phyloP scores from a whole-genome alignment of 306 rosid genomes.

The Mucuna pruriens region DNA sequence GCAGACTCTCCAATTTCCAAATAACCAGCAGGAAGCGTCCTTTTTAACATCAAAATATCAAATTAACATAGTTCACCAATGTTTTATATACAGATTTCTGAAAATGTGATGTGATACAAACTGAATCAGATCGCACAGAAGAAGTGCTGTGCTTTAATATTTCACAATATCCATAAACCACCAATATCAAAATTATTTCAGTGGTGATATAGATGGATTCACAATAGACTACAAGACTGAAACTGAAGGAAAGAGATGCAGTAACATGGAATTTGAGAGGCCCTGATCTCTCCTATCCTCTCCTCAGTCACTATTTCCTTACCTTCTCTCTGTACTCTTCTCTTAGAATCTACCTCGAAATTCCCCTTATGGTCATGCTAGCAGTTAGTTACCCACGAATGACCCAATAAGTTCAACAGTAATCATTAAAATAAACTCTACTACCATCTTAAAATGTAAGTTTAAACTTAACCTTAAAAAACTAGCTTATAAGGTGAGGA shows the following conservation, averaged over 20 bases:
- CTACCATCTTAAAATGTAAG: too few species aligned
- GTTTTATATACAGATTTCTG: neutral
- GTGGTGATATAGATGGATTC: neutral
- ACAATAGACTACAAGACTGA: neutral
- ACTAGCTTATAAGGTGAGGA: too few species aligned
- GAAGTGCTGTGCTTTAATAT: neutral
- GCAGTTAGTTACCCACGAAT: neutral
- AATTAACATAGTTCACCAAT: slow-evolving; percentile 10
- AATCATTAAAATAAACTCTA: too few species aligned
- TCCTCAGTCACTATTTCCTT: neutral
- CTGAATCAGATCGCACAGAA: neutral
- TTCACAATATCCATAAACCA: neutral
- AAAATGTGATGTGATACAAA: neutral
- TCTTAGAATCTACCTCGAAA: neutral
- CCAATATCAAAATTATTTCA: neutral
- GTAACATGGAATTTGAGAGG: neutral
- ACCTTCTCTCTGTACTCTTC: neutral
- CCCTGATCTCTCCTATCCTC: neutral
- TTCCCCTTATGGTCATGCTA: neutral
- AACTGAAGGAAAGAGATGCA: neutral
- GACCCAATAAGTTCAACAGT: too few species aligned
- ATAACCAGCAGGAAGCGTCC: slow-evolving; percentile 92
- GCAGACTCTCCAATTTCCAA: slow-evolving; percentile 87
- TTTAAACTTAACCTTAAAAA: too few species aligned
- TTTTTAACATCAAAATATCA: slow-evolving; percentile 38